Evolutionary conservation across 129 eudicot genomes (phyloP), one percentile per base, ranked within the genome.

Genomic region (Erigeron canadensis): DNA sequence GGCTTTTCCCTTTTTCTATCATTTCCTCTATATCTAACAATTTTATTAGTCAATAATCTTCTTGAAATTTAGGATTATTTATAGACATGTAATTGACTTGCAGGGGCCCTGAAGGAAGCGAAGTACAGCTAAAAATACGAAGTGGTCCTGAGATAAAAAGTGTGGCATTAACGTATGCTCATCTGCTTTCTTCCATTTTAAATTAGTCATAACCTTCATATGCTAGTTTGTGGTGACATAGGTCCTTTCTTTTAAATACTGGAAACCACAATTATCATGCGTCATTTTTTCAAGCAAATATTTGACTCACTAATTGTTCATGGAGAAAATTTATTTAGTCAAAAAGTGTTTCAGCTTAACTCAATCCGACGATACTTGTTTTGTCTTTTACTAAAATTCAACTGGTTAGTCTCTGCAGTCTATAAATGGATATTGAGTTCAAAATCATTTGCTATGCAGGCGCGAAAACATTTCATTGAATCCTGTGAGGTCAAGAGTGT

Each of bases 51-150:
- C 22, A 19, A 39, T 28, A 54, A 42, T 66, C 11, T 11, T 21
- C 46, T 67, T 50, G 61, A 65, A 80, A 61, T 83, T 71, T 51
- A 66, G 34, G 71, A 34, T 70, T 62, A 43, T 42, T 28, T 48
- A 16, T 68, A 37, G 21, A 72, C 58, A 75, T 72, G 40, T 45
- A 65, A 59, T 55, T 72, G 67, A 53, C 67, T 67, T 79, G 77
- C 85, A 94, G 98, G 81, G 98, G 98, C 8, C 83, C 90, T 56
- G 97, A 94, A 80, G 96, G 97, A 84, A 94, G 91, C 83, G 83
- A 79, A 61, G 95, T 94, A 50, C 88, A 85, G 63, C 67, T 94
- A 70, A 79, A 81, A 28, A 62, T 94, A 62, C 88, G 66, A 22
- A 89, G 88, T 42, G 92, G 91, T 19, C 54, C 83, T 8, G 92